Evolutionary conservation across 2,329 filamentous ascomycete genomes (phyloP).

Genomic region (Ceratocystis destructans): DNA sequence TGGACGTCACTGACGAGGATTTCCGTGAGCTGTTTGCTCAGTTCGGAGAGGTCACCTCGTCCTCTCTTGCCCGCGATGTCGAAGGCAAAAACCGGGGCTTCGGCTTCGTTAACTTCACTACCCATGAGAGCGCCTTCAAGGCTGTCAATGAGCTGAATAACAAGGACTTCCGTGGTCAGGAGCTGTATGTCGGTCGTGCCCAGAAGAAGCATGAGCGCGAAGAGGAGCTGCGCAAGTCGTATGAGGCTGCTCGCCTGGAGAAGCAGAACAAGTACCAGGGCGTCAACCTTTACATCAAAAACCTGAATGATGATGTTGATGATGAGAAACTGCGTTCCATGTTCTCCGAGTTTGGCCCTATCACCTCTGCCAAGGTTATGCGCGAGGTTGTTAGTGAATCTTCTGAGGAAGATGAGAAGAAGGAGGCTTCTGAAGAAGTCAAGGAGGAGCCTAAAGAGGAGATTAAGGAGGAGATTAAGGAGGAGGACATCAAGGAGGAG

Average conservation of each 20-base stretch:
- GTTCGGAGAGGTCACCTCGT: conserved; percentile 88
- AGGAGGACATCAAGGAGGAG: conserved; percentile 35
- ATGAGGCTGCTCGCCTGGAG: conserved; percentile 92
- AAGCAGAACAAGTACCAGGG: conserved; percentile 99
- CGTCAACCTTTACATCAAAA: conserved; percentile 99
- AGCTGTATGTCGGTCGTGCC: conserved; percentile 92
- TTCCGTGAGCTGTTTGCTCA: conserved; percentile 88
- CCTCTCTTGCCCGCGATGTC: conserved; percentile 74
- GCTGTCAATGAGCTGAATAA: conserved; percentile 88
- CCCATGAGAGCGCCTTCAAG: conserved; percentile 71
- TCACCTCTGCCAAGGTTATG: conserved; percentile 99
- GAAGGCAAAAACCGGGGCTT: conserved; percentile 93
- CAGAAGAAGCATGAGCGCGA: conserved; percentile 99
- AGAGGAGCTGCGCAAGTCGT: conserved; percentile 97
- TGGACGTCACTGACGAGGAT: conserved; percentile 77
- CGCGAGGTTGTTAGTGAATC: conserved; percentile 55
- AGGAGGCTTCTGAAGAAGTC: conserved; percentile 36
- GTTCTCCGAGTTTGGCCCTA: conserved; percentile 81
- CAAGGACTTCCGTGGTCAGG: conserved; percentile 84
- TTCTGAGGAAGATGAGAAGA: conserved; percentile 41
- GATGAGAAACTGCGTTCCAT: conserved; percentile 94
- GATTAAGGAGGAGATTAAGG: conserved; percentile 34
- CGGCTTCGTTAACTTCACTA: conserved; percentile 90
- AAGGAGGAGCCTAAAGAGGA: conserved; percentile 39
- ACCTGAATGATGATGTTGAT: conserved; percentile 90